Conservation (phyloP, 352 stramenopile genomes). For the Globisporangium takayamanum region DNA sequence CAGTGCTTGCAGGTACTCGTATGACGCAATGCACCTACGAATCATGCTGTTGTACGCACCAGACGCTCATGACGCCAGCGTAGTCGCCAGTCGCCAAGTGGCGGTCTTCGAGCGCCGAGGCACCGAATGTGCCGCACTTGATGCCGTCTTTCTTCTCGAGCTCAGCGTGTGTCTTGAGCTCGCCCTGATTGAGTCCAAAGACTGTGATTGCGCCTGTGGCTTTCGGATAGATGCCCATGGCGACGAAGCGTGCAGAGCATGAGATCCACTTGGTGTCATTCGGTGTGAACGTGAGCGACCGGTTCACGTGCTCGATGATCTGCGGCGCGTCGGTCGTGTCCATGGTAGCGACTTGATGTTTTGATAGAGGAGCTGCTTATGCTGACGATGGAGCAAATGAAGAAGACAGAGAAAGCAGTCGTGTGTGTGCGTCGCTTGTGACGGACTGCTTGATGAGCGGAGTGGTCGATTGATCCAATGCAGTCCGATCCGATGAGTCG, state of each 20-base stretch:
- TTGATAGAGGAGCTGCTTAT: background rate
- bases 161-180: constrained; percentile 60
- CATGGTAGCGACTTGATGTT: constrained; percentile 41
- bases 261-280: constrained; percentile 95
- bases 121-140: constrained; percentile 95
- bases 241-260: constrained; percentile 91
- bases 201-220: constrained; percentile 90
- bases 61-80: constrained; percentile 68
- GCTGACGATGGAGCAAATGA: background rate
- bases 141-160: constrained; percentile 87
- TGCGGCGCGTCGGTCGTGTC: constrained; percentile 94
- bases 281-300: constrained; percentile 90
- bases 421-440: background rate
- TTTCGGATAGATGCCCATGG: constrained; percentile 90
- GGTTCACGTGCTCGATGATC: constrained; percentile 95
- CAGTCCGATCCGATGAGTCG: too few species aligned
- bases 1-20: background rate
- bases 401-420: background rate
- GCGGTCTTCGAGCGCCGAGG: constrained; percentile 84
- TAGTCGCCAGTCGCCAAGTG: constrained; percentile 85
- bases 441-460: too few species aligned
- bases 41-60: constrained; percentile 16
- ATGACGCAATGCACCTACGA: background rate
- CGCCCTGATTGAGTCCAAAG: constrained; percentile 88
- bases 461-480: too few species aligned